These are phyloP conservation scores for Hyphopichia wangnamkhiaoensis DNA, from an alignment of 1,139 yeast species.

Conservation along the genomic window DNA sequence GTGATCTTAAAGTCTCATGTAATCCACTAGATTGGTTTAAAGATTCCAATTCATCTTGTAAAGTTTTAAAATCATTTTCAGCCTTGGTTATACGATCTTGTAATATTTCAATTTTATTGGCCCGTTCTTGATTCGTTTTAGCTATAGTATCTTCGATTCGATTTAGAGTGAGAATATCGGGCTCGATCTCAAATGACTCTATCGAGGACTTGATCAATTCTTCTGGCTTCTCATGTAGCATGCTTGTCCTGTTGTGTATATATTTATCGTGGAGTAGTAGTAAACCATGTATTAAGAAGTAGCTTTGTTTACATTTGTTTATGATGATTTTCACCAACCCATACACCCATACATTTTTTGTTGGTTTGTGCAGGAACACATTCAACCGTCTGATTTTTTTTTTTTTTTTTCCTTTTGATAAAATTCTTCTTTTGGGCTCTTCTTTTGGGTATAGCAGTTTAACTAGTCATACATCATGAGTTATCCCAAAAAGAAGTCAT, in stretches of 20 bases:
- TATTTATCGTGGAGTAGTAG: no score
- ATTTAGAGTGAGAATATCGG: constrained; percentile 53
- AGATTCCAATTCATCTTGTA: constrained; percentile 24
- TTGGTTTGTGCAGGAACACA: no score
- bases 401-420: no score
- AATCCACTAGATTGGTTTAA: constrained; percentile 15
- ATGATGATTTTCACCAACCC: no score
- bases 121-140: constrained; percentile 27
- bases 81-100: constrained; percentile 21
- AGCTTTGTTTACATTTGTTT: not conserved
- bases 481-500: constrained; percentile 30
- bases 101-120: constrained; percentile 22
- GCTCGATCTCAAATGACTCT: constrained; percentile 52
- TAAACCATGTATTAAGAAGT: not conserved
- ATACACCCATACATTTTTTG: no score
- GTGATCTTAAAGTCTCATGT: constrained; percentile 1
- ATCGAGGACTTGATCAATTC: constrained; percentile 40
- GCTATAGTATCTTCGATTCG: constrained; percentile 44
- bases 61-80: constrained; percentile 15
- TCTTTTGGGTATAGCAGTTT: no score
- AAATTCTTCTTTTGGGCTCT: no score
- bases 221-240: constrained; percentile 38
- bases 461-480: constrained; percentile 13
- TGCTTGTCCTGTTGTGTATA: constrained; percentile 5
- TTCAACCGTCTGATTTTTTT: no score